Conservation (phyloP, 192 early-diverging fungal genomes). For the Gigaspora rosea region DNA sequence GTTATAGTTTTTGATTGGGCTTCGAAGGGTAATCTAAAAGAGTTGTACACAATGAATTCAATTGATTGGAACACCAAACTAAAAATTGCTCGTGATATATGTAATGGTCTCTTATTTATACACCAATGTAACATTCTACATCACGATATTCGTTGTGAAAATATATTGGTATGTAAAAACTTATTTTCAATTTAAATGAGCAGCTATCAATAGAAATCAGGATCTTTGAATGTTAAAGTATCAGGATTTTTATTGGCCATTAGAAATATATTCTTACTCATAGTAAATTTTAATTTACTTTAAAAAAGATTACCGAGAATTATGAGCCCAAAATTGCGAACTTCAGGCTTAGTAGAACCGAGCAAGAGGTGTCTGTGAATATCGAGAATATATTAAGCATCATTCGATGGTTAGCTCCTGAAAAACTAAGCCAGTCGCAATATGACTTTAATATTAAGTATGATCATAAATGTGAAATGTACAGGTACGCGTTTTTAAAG, state of each 20-base stretch:
- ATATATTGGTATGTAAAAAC: neutral
- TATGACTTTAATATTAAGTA: neutral
- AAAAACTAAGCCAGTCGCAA: neutral
- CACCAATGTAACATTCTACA: neutral
- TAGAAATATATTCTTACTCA: neutral
- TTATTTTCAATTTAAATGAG: no score
- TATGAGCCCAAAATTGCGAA: neutral
- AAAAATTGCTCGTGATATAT: neutral
- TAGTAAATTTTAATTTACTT: neutral
- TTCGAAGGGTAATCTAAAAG: neutral
- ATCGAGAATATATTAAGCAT: neutral
- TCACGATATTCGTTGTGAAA: neutral
- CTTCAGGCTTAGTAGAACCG: neutral
- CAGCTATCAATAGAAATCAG: no score
- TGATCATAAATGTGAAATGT: neutral
- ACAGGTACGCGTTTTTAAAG: no score
- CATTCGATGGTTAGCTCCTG: neutral
- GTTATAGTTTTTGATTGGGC: slow-evolving; percentile 8
- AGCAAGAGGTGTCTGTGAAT: neutral
- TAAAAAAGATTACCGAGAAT: neutral
- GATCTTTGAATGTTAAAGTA: no score
- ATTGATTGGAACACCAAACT: neutral
- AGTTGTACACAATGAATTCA: neutral
- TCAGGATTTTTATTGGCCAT: neutral
- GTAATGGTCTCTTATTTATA: no score